Evolutionary conservation across 2,329 filamentous ascomycete genomes (phyloP).

Genomic region (Neophaeococcomyces mojaviensis): DNA sequence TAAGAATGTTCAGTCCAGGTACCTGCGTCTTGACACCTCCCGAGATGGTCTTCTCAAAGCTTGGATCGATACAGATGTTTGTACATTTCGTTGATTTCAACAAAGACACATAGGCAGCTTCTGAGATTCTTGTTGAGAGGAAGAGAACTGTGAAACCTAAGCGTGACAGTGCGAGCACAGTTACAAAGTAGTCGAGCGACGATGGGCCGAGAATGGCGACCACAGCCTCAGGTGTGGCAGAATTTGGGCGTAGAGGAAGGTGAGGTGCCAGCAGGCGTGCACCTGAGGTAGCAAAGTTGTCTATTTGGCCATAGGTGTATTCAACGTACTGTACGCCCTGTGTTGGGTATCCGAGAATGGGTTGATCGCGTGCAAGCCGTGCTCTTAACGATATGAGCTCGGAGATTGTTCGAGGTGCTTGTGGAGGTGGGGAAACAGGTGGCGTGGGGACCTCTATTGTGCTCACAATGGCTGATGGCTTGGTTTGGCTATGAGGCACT

Average conservation of each 20-base stretch:
- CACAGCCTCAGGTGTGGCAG: slow-evolving; percentile 5
- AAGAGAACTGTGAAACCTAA: slow-evolving; percentile 49
- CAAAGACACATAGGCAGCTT: slow-evolving; percentile 37
- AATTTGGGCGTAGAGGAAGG: slow-evolving; percentile 8
- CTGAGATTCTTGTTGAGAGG: slow-evolving; percentile 46
- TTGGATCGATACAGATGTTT: slow-evolving; percentile 27
- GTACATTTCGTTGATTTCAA: slow-evolving; percentile 33
- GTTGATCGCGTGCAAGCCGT: slow-evolving; percentile 10
- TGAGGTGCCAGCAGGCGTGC: slow-evolving; percentile 7
- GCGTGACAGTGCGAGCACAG: slow-evolving; percentile 46
- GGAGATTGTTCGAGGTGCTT: slow-evolving; percentile 14
- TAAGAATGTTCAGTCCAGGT: slow-evolving; percentile 24
- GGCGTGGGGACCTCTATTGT: slow-evolving; percentile 9
- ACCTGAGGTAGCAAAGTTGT: slow-evolving; percentile 7
- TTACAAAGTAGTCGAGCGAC: slow-evolving; percentile 45
- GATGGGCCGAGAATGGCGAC: slow-evolving; percentile 13
- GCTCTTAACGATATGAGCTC: slow-evolving; percentile 16
- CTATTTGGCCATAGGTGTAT: slow-evolving; percentile 15
- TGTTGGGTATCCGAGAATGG: slow-evolving; percentile 18
- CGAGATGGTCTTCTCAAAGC: slow-evolving; percentile 21
- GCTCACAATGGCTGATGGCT: not conserved
- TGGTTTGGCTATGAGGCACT: not conserved
- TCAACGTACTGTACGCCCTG: slow-evolving; percentile 15
- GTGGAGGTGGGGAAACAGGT: slow-evolving; percentile 7
- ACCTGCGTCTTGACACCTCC: slow-evolving; percentile 21